Conservation (phyloP, 75 land plant species). For the Cunninghamia lanceolata region DNA sequence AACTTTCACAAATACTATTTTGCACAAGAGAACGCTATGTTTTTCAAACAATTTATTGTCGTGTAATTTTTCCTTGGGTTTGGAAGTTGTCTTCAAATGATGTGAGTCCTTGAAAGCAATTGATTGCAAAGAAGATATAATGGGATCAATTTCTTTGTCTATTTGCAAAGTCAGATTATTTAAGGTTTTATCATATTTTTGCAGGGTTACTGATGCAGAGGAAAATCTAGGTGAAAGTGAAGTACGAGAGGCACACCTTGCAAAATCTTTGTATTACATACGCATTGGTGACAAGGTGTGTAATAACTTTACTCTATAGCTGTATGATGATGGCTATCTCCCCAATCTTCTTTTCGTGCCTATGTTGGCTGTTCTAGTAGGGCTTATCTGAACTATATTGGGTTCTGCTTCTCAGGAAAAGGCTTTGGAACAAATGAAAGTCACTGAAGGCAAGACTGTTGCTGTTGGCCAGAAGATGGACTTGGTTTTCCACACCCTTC, state of each 20-base stretch:
- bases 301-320: background rate
- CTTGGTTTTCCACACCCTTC: constrained; percentile 84
- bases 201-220: constrained; percentile 94
- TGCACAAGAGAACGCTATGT: background rate
- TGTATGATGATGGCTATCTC: background rate
- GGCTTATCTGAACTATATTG: background rate
- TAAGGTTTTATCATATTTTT: background rate
- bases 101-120: background rate
- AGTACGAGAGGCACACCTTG: constrained; percentile 92
- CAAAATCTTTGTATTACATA: constrained; percentile 79
- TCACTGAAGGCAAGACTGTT: constrained; percentile 92
- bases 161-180: background rate
- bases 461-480: constrained; percentile 99
- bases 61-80: background rate
- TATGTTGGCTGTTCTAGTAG: background rate
- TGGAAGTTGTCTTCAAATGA: background rate
- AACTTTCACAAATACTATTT: background rate
- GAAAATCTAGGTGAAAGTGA: constrained; percentile 98
- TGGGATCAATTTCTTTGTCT: background rate
- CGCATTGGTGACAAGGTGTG: constrained; percentile 84
- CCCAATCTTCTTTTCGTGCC: background rate
- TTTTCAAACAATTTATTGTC: background rate
- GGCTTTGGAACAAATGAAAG: constrained; percentile 88
- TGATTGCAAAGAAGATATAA: background rate
- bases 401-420: constrained; percentile 52